Conservation (phyloP, 2,329 filamentous ascomycete species). For the Scopulariopsis brevicaulis region DNA sequence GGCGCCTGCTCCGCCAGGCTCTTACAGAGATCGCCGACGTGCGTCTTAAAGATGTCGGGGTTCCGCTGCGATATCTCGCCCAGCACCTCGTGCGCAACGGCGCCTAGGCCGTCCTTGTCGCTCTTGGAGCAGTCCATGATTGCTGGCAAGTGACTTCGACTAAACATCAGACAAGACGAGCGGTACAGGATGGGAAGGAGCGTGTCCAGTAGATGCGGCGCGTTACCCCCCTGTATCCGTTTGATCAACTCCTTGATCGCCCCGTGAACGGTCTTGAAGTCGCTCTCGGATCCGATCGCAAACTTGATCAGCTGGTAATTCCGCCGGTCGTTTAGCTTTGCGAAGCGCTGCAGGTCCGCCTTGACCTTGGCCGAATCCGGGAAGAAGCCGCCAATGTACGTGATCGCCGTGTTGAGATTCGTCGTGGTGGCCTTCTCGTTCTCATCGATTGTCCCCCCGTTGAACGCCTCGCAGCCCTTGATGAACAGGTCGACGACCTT, state of each 20-base stretch:
- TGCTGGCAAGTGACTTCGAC: conserved; percentile 82
- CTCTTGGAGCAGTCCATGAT: conserved; percentile 83
- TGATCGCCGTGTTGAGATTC: conserved; percentile 61
- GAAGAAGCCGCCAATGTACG: conserved; percentile 62
- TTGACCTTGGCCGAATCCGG: conserved; percentile 64
- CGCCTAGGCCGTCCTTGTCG: conserved; percentile 66
- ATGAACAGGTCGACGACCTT: conserved; percentile 67
- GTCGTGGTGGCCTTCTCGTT: conserved; percentile 58
- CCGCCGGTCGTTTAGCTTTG: conserved; percentile 80
- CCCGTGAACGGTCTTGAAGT: conserved; percentile 83
- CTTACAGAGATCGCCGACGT: conserved; percentile 84
- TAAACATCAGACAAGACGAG: conserved; percentile 77
- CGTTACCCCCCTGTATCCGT: conserved; percentile 59
- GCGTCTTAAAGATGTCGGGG: conserved; percentile 83
- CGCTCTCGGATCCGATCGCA: conserved; percentile 71
- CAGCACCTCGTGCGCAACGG: conserved; percentile 75
- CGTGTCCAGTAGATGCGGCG: conserved; percentile 62
- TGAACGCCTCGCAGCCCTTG: conserved; percentile 77
- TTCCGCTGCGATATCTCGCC: conserved; percentile 86
- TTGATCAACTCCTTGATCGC: conserved; percentile 85
- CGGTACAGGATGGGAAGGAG: conserved; percentile 75
- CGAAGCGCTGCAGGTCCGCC: conserved; percentile 79
- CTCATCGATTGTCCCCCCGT: conserved; percentile 72
- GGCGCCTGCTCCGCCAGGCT: conserved; percentile 75
- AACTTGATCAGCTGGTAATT: conserved; percentile 84